Percentiles rank a stretch among this genome's conserved stretches.
Conservation (phyloP, 1,284 basidiomycete genomes). For the Cryptococcus hybrid region DNA sequence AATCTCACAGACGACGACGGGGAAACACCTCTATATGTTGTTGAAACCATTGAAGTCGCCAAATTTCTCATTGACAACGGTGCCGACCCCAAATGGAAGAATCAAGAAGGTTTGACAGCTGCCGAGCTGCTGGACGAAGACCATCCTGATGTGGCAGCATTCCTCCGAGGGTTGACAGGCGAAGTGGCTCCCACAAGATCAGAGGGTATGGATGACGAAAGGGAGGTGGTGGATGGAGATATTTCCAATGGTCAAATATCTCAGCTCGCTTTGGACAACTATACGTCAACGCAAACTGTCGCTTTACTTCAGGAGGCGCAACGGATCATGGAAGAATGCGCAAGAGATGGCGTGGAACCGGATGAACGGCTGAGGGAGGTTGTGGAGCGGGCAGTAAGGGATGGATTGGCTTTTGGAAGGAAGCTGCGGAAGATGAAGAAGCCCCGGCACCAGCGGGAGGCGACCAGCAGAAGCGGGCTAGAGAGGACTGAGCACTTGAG, state of each 20-base stretch:
- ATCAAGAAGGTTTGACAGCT: slow-evolving; percentile 73
- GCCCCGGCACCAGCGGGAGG: slow-evolving; percentile 6
- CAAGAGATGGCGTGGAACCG: slow-evolving; percentile 41
- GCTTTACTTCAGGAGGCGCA: slow-evolving; percentile 65
- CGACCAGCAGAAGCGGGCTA: slow-evolving; percentile 1
- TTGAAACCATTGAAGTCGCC: slow-evolving; percentile 76
- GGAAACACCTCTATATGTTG: slow-evolving; percentile 88
- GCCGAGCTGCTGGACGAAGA: slow-evolving; percentile 73
- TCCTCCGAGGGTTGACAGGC: slow-evolving; percentile 57
- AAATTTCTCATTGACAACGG: slow-evolving; percentile 75
- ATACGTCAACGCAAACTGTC: slow-evolving; percentile 67
- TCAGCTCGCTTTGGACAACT: slow-evolving; percentile 65
- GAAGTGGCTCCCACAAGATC: not conserved
- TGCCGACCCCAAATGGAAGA: slow-evolving; percentile 63
- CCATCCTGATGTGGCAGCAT: slow-evolving; percentile 70
- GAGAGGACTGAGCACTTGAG: slow-evolving; percentile 5
- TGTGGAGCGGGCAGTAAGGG: slow-evolving; percentile 39
- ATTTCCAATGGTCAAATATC: slow-evolving; percentile 52
- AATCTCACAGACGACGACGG: slow-evolving; percentile 82
- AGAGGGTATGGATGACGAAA: not conserved
- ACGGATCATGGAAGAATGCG: slow-evolving; percentile 52
- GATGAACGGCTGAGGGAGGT: slow-evolving; percentile 42
- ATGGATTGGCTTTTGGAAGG: slow-evolving; percentile 33
- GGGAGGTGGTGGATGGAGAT: not conserved
- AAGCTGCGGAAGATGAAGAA: slow-evolving; percentile 3